Base-by-base conservation (phyloP, 176 grass and related monocot genomes). In the Zizania latifolia region DNA sequence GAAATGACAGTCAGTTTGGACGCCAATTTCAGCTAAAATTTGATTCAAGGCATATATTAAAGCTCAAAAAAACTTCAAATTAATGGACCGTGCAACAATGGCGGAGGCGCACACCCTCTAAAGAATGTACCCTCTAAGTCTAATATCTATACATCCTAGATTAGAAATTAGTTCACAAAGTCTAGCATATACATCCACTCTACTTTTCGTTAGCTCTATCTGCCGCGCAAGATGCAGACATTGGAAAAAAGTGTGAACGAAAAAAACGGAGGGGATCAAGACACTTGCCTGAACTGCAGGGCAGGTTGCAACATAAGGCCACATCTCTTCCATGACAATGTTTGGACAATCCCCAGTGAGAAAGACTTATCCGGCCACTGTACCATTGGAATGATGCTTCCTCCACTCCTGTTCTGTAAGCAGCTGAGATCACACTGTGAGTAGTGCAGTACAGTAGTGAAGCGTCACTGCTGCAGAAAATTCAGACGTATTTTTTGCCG, bases 311-410 rank as follows among this genome's bases (percentile, higher is more conserved):
- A 8, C 64, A 92, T 83, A 13, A 85, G 69, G 43, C 89, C 89
- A 62, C 68, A 83, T 32, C 74, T 88, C 34, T 81, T 92, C 89
- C 85, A 88, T 19, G 78, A 87, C 14, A 88, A 16, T 58, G 70
- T 64, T 78, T 88, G 85, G 29, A 82, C 58, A 62, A 85, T 17
- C 69, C 48, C 78, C 26, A 92, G 65, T 0, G 89, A 88, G 26
- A 92, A 17, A 3, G 85, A 88, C 74, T 62, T 88, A 34, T 88
- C 85, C 29, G 89, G 89, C 89, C 85, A 92, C 39, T 88, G 85
- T 0, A 92, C 78, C 32, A 43, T 83, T 37, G 85, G 85, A 17
- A 62, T 78, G 55, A 92, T 63, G 74, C 82, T 81, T 50, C 78
- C 83, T 0, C 89, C 89, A 41, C 44, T 62, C 15, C 76, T 76